Evolutionary conservation across 257 asterid genomes (phyloP).

Genomic region (Plantago ovata): DNA sequence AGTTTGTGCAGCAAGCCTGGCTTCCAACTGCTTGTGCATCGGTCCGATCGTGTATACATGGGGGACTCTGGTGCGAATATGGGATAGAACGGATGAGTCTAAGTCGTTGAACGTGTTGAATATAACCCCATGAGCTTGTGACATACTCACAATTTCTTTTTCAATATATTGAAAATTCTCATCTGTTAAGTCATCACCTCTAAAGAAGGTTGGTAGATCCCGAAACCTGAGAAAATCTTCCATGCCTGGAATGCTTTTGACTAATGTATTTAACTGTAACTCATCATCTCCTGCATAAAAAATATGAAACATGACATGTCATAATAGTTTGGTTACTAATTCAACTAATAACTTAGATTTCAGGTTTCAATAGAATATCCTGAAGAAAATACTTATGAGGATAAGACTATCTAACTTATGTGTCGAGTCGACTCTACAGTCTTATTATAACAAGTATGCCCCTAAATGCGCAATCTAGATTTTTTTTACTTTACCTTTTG

Average conservation of each 20-base stretch:
- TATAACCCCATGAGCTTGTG: slow-evolving; percentile 42
- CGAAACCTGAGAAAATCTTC: slow-evolving; percentile 35
- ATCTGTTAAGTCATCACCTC: slow-evolving; percentile 23
- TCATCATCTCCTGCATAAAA: slow-evolving; percentile 6
- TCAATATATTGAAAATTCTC: slow-evolving; percentile 10
- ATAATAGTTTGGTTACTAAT: too few species aligned
- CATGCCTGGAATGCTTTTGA: slow-evolving; percentile 37
- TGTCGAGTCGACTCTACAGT: too few species aligned
- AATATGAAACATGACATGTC: too few species aligned
- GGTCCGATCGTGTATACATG: slow-evolving; percentile 54
- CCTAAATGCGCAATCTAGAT: too few species aligned
- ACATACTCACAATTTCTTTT: slow-evolving; percentile 26
- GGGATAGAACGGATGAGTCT: slow-evolving; percentile 38
- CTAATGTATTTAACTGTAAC: slow-evolving; percentile 17
- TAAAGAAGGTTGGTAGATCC: slow-evolving; percentile 26
- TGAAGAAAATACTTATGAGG: too few species aligned
- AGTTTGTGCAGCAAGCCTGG: slow-evolving; percentile 12
- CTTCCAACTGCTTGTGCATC: slow-evolving; percentile 41
- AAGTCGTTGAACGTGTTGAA: slow-evolving; percentile 59
- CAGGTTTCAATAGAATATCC: too few species aligned
- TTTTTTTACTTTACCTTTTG: too few species aligned
- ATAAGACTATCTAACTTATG: too few species aligned
- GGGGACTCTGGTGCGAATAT: slow-evolving; percentile 39
- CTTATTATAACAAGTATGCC: too few species aligned
- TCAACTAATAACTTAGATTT: too few species aligned